Evolutionary conservation across 2,329 filamentous ascomycete species (phyloP).

Genomic region (Neofusicoccum cordaticola): DNA sequence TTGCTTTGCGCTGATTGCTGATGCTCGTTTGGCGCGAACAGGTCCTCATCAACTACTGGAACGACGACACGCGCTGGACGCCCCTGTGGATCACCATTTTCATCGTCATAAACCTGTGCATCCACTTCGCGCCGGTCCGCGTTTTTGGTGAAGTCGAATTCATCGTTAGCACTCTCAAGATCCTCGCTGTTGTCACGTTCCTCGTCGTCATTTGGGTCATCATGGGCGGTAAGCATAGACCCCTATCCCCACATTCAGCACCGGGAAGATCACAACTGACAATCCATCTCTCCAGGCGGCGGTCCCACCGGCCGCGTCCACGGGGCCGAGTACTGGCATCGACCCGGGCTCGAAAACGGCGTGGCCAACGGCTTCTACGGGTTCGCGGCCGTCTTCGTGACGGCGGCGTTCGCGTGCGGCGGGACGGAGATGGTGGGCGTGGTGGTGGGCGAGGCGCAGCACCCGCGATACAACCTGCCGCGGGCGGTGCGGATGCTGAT

Average conservation of each 20-base stretch:
- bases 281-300: slow-evolving; percentile 65
- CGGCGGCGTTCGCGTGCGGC: slow-evolving; percentile 70
- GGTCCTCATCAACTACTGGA: slow-evolving; percentile 82
- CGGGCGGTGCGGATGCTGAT: slow-evolving; percentile 93
- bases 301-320: slow-evolving; percentile 64
- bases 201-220: slow-evolving; percentile 84
- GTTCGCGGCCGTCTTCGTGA: slow-evolving; percentile 75
- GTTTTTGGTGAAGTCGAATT: slow-evolving; percentile 90
- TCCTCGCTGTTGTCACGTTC: slow-evolving; percentile 81
- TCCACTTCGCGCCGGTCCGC: slow-evolving; percentile 86
- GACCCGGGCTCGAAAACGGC: slow-evolving; percentile 73
- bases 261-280: not conserved
- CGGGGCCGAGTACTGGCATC: slow-evolving; percentile 70
- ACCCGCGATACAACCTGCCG: slow-evolving; percentile 79
- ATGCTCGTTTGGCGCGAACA: slow-evolving; percentile 75
- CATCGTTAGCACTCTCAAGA: slow-evolving; percentile 80
- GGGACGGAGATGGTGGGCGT: slow-evolving; percentile 76
- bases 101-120: slow-evolving; percentile 69
- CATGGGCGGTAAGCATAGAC: slow-evolving; percentile 68
- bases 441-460: slow-evolving; percentile 74
- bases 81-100: slow-evolving; percentile 79
- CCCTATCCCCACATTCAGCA: no score
- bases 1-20: slow-evolving; percentile 53
- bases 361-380: slow-evolving; percentile 74
- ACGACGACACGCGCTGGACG: slow-evolving; percentile 47